phyloP scores from a whole-genome alignment of 768 basidiomycete species.

The Suillus subalutaceus region DNA sequence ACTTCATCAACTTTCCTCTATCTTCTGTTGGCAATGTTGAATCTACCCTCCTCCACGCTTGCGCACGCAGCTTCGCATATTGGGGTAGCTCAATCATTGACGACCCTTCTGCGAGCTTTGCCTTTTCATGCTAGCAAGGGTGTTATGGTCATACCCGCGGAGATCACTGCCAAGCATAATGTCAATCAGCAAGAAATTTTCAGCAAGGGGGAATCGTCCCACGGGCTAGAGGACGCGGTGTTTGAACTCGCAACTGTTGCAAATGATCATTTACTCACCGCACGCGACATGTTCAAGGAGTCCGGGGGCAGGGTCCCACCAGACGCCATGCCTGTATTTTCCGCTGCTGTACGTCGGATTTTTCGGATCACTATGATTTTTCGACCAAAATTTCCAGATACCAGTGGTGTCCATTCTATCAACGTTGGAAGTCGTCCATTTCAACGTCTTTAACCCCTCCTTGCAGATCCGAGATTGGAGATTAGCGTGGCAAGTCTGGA shows the following conservation, averaged over 20 bases:
- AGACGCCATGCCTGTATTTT: conserved; percentile 70
- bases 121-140: conserved; percentile 77
- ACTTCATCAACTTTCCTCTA: conserved; percentile 81
- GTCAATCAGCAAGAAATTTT: conserved; percentile 83
- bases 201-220: conserved; percentile 51
- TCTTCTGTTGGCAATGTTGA: conserved; percentile 68
- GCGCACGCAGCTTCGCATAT: conserved; percentile 85
- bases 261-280: conserved; percentile 78
- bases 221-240: conserved; percentile 74
- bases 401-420: conserved; percentile 67
- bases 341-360: conserved; percentile 61
- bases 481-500: conserved; percentile 74
- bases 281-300: conserved; percentile 67
- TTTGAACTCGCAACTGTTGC: conserved; percentile 83
- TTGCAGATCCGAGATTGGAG: conserved; percentile 74
- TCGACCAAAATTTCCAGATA: conserved; percentile 45
- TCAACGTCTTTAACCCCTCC: conserved; percentile 69
- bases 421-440: conserved; percentile 68
- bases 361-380: conserved; percentile 12
- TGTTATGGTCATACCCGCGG: conserved; percentile 76
- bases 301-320: conserved; percentile 55
- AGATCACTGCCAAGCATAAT: conserved; percentile 76
- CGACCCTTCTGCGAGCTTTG: conserved; percentile 73
- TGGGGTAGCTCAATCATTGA: conserved; percentile 71
- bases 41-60: conserved; percentile 54